Base-by-base conservation (phyloP, 2,329 filamentous ascomycete genomes). In the Tolypocladium guangdongense region DNA sequence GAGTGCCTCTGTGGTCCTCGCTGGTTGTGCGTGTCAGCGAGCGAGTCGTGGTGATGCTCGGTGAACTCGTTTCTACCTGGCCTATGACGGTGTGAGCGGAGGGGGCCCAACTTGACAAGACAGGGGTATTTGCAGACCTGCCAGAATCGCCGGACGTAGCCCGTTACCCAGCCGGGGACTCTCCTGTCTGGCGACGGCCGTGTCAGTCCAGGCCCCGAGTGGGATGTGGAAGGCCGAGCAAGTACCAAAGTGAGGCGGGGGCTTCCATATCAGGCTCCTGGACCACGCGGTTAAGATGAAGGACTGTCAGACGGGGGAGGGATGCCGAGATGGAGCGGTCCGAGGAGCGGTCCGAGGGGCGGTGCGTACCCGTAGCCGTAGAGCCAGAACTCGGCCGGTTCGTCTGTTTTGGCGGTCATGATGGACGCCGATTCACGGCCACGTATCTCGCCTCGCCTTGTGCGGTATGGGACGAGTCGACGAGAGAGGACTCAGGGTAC, bases 91-190 rank as follows among this genome's bases (percentile, higher is more conserved):
- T 22, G 47, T 50, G 45, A 52, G 27, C 32, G 45, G 41, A 47
- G 53, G 45, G 43, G 32, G 11, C 45, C 46, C 27, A 30, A 30
- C 46, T 51, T 24, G 54, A 57, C 38, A 54, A 10, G 53, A 45
- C 41, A 45, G 48, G 48, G 18, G 24, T 3, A 4, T 43, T 14
- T 24, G 69, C 86, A 63, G 78, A 95, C 92, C 84, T 99, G 93
- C 93, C 93, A 99, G 71, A 99, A 97, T 38, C 93, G 82, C 54
- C 93, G 84, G 41, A 99, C 91, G 68, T 96, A 99, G 61, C 91
- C 90, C 60, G 84, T 87, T 24, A 97, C 90, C 75, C 90, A 96
- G 49, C 92, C 93, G 2, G 90, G 88, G 32, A 97, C 76, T 54
- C 90, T 81, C 62, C 83, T 80, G 66, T 97, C 92, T 96, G 60